phyloP scores from a whole-genome alignment of 192 early-diverging fungal genomes.

The Podila minutissima region DNA sequence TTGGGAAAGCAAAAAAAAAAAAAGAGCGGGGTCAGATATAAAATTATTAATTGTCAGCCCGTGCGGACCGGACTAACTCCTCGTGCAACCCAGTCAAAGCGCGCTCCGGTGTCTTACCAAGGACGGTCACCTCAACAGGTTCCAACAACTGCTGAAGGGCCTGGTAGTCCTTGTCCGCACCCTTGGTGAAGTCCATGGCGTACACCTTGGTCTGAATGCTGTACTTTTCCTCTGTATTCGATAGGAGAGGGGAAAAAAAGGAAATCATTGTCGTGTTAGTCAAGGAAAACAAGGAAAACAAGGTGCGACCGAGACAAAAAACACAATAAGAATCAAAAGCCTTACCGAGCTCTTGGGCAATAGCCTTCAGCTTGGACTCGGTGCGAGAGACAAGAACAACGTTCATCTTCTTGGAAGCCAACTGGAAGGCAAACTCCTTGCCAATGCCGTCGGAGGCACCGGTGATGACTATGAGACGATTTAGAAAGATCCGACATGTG shows the following conservation, averaged over 20 bases:
- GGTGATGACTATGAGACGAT: conserved; percentile 76
- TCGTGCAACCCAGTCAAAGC: conserved; percentile 15
- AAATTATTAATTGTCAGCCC: conserved; percentile 16
- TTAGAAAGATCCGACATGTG: too few relatives aligned
- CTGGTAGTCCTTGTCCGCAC: conserved; percentile 71
- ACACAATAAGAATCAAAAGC: background rate
- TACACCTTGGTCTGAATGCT: conserved; percentile 71
- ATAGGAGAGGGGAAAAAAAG: background rate
- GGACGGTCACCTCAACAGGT: conserved; percentile 66
- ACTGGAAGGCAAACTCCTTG: conserved; percentile 91
- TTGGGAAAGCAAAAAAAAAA: background rate
- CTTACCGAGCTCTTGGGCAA: conserved; percentile 76
- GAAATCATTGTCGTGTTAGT: background rate
- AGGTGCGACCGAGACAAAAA: too few relatives aligned
- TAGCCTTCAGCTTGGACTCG: conserved; percentile 77
- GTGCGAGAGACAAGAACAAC: conserved; percentile 87
- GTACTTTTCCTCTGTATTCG: conserved; percentile 54
- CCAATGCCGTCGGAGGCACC: conserved; percentile 98
- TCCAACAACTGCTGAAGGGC: conserved; percentile 67
- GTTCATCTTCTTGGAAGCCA: conserved; percentile 87
- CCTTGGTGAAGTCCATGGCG: conserved; percentile 85
- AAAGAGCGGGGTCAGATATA: background rate
- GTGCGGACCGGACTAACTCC: background rate
- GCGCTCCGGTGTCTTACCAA: conserved; percentile 53
- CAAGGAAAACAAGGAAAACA: background rate